phyloP scores from a whole-genome alignment of 192 early-diverging fungal genomes.

The Entomortierella chlamydospora region DNA sequence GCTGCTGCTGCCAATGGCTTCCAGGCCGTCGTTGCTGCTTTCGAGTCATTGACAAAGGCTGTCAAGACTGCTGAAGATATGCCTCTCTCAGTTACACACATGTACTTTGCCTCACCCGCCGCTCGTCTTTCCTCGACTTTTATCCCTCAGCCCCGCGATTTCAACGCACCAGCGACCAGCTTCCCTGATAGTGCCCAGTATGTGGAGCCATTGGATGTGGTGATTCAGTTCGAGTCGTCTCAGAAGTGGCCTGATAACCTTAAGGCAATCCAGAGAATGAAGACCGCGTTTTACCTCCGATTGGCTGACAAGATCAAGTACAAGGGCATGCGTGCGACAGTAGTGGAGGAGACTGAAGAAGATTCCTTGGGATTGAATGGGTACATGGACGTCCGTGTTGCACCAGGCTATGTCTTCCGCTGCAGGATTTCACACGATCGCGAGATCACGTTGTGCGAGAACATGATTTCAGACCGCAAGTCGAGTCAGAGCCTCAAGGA shows the following conservation, averaged over 20 bases:
- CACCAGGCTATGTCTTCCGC: constrained; percentile 82
- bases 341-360: constrained; percentile 61
- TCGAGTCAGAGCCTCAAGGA: constrained; percentile 56
- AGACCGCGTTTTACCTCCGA: constrained; percentile 86
- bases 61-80: constrained; percentile 72
- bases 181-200: constrained; percentile 64
- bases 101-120: constrained; percentile 67
- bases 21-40: constrained; percentile 74
- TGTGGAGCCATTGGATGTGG: constrained; percentile 79
- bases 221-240: constrained; percentile 87
- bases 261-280: constrained; percentile 88
- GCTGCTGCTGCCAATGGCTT: constrained; percentile 63
- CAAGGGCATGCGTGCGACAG: constrained; percentile 58
- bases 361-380: constrained; percentile 60
- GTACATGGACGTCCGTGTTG: constrained; percentile 79
- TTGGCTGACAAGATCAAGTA: constrained; percentile 72
- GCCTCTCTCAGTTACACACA: constrained; percentile 71
- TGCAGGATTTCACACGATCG: constrained; percentile 78
- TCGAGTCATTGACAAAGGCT: constrained; percentile 71
- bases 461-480: constrained; percentile 63
- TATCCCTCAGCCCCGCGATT: constrained; percentile 74
- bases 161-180: constrained; percentile 37
- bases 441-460: constrained; percentile 73
- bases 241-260: constrained; percentile 93
- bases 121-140: constrained; percentile 82